Percentiles rank a stretch among this genome's conserved stretches.
Evolutionary conservation across 1,284 basidiomycete genomes (phyloP).

Genomic region (Agroathelia rolfsii): DNA sequence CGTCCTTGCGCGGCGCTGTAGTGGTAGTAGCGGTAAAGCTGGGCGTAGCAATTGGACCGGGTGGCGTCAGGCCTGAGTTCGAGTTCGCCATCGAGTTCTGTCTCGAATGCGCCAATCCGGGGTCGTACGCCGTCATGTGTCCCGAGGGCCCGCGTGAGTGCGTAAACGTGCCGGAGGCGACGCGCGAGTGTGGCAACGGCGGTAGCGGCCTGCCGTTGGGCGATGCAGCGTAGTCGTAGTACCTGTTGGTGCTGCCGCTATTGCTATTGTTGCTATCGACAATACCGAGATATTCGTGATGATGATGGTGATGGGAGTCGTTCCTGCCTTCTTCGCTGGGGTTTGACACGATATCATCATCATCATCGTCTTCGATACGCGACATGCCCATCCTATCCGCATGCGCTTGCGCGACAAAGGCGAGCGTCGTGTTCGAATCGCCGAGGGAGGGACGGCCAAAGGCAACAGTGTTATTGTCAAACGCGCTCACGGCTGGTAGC

Average conservation of each 20-base stretch:
- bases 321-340: constrained; percentile 74
- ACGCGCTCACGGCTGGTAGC: no score
- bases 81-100: constrained; percentile 12
- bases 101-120: constrained; percentile 55
- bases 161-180: constrained; percentile 46
- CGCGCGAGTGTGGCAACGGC: constrained; percentile 56
- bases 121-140: constrained; percentile 51
- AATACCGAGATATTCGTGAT: constrained; percentile 34
- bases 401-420: no score
- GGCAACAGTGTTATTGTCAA: no score
- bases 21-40: constrained; percentile 15
- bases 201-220: constrained; percentile 40
- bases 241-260: constrained; percentile 14
- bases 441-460: no score
- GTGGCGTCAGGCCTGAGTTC: constrained; percentile 11
- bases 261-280: constrained; percentile 21
- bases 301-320: constrained; percentile 22
- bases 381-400: no score
- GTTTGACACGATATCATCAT: constrained; percentile 71
- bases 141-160: constrained; percentile 56
- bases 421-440: no score
- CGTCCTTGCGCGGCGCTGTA: constrained; percentile 20
- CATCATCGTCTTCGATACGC: constrained; percentile 15
- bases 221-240: constrained; percentile 14
- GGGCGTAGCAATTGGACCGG: constrained; percentile 7